Evolutionary conservation across 805 yeast genomes (phyloP), one percentile per base, ranked within the genome.

Genomic region (Schizosaccharomyces octosporus): DNA sequence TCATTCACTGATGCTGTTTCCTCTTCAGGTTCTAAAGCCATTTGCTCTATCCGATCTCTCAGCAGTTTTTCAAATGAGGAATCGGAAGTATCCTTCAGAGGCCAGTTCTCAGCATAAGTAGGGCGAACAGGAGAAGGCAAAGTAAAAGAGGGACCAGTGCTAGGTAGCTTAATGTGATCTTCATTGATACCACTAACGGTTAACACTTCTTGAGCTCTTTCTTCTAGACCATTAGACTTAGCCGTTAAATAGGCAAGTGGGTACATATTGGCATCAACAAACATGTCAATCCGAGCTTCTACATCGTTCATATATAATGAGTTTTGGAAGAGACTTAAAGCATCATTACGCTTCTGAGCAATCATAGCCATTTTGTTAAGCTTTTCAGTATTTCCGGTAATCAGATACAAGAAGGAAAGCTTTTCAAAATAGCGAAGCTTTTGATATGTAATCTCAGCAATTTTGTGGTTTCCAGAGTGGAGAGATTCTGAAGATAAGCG

Each of bases 161-260:
- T 67, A 13, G 93, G 88, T 63, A 85, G 72, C 60, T 79, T 78
- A 63, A 93, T 76, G 62, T 85, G 85, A 54, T 75, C 74, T 65
- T 79, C 81, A 32, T 77, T 74, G 29, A 85, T 68, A 5, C 84
- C 95, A 31, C 89, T 79, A 63, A 84, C 82, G 54, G 78, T 79
- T 66, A 87, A 73, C 62, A 86, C 84, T 62, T 80, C 78, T 59
- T 81, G 79, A 31, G 95, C 96, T 62, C 83, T 74, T 36, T 81
- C 88, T 48, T 77, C 80, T 64, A 88, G 78, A 3, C 95, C 96
- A 66, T 83, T 85, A 36, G 93, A 76, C 71, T 85, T 86, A 27
- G 98, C 97, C 64, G 88, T 79, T 13, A 96, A 85, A 71, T 89
- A 94, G 2, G 97, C 98, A 67, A 94, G 78, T 5, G 97, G 88